A percentile compares a stretch with the other conserved stretches of the same genome.
phyloP scores from a whole-genome alignment of 192 early-diverging fungal species.

The Funneliformis geosporum region DNA sequence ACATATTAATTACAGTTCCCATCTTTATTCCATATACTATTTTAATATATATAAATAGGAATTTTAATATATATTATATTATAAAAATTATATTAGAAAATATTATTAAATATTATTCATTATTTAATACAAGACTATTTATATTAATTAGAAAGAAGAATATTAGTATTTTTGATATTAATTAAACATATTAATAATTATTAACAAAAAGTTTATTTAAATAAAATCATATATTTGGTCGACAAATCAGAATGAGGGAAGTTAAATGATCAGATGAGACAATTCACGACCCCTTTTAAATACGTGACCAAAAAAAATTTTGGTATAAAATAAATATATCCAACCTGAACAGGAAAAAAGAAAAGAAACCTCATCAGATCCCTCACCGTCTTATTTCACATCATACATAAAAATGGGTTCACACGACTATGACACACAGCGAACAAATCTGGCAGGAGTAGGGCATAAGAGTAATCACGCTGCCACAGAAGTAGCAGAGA shows the following conservation, averaged over 20 bases:
- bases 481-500: slow-evolving; percentile 45
- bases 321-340: neutral
- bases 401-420: slow-evolving; percentile 25
- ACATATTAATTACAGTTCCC: too few species aligned
- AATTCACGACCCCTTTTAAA: slow-evolving; percentile 22
- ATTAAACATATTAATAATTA: too few species aligned
- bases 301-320: slow-evolving; percentile 22
- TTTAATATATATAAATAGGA: too few species aligned
- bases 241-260: slow-evolving; percentile 16
- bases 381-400: neutral
- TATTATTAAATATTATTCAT: too few species aligned
- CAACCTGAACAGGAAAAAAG: neutral
- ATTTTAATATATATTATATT: too few species aligned
- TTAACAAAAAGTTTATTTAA: too few species aligned
- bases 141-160: too few species aligned
- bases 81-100: too few species aligned
- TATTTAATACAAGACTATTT: too few species aligned
- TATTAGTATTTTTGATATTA: too few species aligned
- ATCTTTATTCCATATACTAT: too few species aligned
- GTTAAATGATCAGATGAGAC: slow-evolving; percentile 15
- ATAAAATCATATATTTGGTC: too few species aligned
- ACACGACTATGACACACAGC: slow-evolving; percentile 26
- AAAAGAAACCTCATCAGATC: slow-evolving; percentile 7
- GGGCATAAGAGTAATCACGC: slow-evolving; percentile 25
- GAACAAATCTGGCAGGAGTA: slow-evolving; percentile 22